A percentile compares a stretch with the other conserved stretches of the same genome.
phyloP scores from a whole-genome alignment of 129 eudicot species.

The Flaveria ramosissima region DNA sequence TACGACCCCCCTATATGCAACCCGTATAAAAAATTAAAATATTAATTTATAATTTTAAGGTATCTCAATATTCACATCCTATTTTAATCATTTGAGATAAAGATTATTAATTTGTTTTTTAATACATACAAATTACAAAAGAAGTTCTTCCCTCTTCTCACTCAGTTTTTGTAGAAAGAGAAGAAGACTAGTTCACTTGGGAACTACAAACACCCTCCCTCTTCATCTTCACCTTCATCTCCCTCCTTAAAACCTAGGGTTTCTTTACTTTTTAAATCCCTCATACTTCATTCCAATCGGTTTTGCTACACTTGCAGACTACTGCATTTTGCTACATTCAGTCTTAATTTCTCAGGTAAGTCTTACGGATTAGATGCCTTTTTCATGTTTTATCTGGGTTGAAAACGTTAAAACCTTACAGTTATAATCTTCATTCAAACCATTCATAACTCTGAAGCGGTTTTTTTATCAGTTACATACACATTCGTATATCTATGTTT shows the following conservation, averaged over 20 bases:
- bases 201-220: conserved; percentile 32
- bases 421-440: conserved; percentile 3
- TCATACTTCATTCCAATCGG: neutral
- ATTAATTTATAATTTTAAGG: no score
- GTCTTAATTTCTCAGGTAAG: conserved; percentile 22
- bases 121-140: neutral
- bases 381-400: neutral
- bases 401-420: neutral
- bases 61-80: no score
- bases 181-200: conserved; percentile 18
- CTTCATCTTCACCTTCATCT: conserved; percentile 23
- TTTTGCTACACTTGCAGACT: no score
- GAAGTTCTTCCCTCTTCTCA: neutral
- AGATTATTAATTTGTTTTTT: no score
- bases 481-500: no score
- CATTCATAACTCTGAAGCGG: neutral
- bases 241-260: conserved; percentile 32
- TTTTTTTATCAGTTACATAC: neutral
- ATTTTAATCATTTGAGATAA: no score
- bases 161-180: conserved; percentile 22
- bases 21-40: no score
- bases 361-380: neutral
- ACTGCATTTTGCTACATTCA: neutral
- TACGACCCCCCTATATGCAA: no score
- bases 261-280: neutral